Conservation (phyloP, 108 stramenopile genomes). For the Cyclostephanos invisitatus region DNA sequence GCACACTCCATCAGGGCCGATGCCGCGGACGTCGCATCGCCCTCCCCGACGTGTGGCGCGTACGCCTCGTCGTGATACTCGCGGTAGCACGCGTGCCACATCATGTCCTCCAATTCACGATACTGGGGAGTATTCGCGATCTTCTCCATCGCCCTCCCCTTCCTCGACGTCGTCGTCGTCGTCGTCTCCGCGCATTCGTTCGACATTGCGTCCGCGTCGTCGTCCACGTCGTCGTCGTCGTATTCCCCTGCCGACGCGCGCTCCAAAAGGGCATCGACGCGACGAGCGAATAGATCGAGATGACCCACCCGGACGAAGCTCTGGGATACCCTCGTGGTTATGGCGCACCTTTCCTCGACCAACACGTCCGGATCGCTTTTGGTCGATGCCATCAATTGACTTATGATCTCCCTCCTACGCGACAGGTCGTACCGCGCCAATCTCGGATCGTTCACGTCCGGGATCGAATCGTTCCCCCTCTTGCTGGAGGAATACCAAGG, state of each 20-base stretch:
- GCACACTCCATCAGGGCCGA: constrained; percentile 54
- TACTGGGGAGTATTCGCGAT: constrained; percentile 51
- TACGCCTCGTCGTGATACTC: constrained; percentile 70
- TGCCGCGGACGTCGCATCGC: constrained; percentile 61
- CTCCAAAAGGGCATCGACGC: constrained; percentile 38
- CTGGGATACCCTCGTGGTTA: constrained; percentile 80
- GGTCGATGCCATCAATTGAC: constrained; percentile 53
- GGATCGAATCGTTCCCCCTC: constrained; percentile 22
- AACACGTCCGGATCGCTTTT: constrained; percentile 82
- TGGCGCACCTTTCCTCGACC: constrained; percentile 82
- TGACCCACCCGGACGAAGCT: constrained; percentile 88
- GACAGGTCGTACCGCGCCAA: constrained; percentile 61
- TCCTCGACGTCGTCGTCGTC: neutral
- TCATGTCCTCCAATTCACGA: constrained; percentile 69
- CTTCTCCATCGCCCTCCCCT: constrained; percentile 19
- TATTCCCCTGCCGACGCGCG: neutral
- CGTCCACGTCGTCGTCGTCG: neutral
- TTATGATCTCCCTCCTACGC: constrained; percentile 62
- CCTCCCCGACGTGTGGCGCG: constrained; percentile 51
- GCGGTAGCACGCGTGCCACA: constrained; percentile 86
- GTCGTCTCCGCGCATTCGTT: neutral
- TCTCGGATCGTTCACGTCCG: constrained; percentile 71
- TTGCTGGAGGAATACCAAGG: constrained; percentile 75
- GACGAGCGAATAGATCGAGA: constrained; percentile 79
- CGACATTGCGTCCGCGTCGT: neutral